Evolutionary conservation across 2,329 filamentous ascomycete species (phyloP), one percentile per base, ranked within the genome.

Genomic region (Verruconis gallopava): DNA sequence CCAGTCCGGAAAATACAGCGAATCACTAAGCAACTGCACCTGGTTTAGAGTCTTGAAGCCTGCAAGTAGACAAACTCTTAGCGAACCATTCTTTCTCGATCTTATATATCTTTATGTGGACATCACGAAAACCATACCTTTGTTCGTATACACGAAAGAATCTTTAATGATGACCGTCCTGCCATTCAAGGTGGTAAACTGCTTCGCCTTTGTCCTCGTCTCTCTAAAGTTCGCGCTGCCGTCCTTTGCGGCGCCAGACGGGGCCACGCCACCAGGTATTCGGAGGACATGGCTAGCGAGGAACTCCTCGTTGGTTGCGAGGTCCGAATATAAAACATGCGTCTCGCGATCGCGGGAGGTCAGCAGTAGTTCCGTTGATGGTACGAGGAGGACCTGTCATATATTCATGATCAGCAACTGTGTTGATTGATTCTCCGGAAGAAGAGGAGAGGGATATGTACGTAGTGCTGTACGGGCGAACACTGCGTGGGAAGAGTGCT

Each of bases 251-350:
- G 64, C 61, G 43, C 59, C 56, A 40, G 63, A 61, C 18, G 68
- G 67, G 37, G 61, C 59, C 33, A 68, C 62, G 25, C 65, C 66
- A 33, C 64, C 65, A 33, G 85, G 80, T 51, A 95, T 78, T 53
- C 88, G 85, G 56, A 98, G 71, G 44, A 96, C 86, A 81, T 98
- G 91, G 68, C 91, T 96, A 48, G 79, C 85, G 44, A 98, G 73
- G 60, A 98, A 96, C 53, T 98, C 91, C 60, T 98, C 91, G 44
- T 84, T 86, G 47, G 77, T 75, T 55, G 89, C 79, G 51, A 93
- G 74, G 58, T 96, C 89, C 52, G 77, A 69, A 61, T 86, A 81
- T 45, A 74, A 68, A 50, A 76, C 70, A 60, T 82, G 82, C 52
- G 81, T 82, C 61, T 96, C 91, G 59, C 79, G 77, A 63, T 98